Conservation (phyloP, 768 basidiomycete species). For the Boletus speciosus region DNA sequence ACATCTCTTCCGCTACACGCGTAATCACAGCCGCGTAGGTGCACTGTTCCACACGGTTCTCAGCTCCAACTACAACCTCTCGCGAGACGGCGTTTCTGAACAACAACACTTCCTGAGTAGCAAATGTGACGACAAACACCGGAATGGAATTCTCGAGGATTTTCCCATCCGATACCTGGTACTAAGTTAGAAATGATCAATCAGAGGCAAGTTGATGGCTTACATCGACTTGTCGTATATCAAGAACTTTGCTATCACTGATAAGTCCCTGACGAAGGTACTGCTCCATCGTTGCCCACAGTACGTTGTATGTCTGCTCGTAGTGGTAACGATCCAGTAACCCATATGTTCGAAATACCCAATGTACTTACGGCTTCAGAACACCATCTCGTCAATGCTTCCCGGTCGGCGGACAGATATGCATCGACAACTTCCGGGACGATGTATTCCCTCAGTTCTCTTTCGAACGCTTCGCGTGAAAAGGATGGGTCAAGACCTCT, state of each 20-base stretch:
- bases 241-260: conserved; percentile 90
- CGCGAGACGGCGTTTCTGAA: conserved; percentile 88
- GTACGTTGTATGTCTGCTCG: conserved; percentile 90
- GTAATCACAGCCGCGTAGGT: conserved; percentile 91
- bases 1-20: conserved; percentile 80
- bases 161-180: conserved; percentile 72
- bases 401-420: conserved; percentile 86
- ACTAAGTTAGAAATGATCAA: conserved; percentile 1
- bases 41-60: conserved; percentile 90
- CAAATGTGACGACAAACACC: conserved; percentile 87
- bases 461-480: conserved; percentile 80
- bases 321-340: not conserved
- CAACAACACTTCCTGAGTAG: conserved; percentile 89
- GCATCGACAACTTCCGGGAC: conserved; percentile 97
- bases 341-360: not conserved
- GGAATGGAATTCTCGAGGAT: conserved; percentile 88
- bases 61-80: conserved; percentile 85
- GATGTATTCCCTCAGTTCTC: conserved; percentile 93
- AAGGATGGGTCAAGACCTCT: conserved; percentile 86
- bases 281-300: conserved; percentile 97
- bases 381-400: conserved; percentile 86
- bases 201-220: conserved; percentile 26
- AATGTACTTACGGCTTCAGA: conserved; percentile 78
- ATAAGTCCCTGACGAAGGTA: conserved; percentile 88
- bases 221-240: conserved; percentile 97